phyloP scores from a whole-genome alignment of 2,329 filamentous ascomycete genomes.

The Colletotrichum cordylinicola region DNA sequence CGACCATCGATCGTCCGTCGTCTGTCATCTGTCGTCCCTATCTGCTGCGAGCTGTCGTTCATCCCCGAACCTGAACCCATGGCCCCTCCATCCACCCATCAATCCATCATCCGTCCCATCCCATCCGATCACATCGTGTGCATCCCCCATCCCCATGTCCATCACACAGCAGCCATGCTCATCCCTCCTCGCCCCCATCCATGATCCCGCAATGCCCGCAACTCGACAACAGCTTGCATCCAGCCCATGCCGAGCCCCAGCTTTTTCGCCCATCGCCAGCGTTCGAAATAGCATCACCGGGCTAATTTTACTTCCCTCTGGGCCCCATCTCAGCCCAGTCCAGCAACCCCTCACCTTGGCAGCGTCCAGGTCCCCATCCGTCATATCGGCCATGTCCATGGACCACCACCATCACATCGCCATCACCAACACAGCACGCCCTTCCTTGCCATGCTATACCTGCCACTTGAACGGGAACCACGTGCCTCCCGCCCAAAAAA shows the following conservation, averaged over 20 bases:
- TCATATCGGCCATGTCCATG: not conserved
- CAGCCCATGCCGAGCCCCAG: not conserved
- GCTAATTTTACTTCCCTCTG: slow-evolving; percentile 8
- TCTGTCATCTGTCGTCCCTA: not conserved
- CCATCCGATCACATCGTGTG: not conserved
- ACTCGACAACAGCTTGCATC: not conserved
- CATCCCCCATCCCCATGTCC: not conserved
- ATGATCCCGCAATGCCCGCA: not conserved
- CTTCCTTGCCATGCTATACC: not conserved
- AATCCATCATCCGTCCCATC: not conserved
- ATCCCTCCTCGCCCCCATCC: not conserved
- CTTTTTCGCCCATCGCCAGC: not conserved
- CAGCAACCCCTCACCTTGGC: not conserved
- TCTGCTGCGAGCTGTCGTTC: not conserved
- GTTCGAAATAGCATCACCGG: slow-evolving; percentile 16
- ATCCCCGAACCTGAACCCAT: not conserved
- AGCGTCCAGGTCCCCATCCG: not conserved
- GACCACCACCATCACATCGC: not conserved
- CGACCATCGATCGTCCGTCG: not conserved
- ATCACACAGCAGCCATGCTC: not conserved
- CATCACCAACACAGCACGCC: not conserved
- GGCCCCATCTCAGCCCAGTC: not conserved
- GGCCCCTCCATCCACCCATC: not conserved
- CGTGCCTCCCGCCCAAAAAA: not conserved
- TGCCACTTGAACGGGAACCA: not conserved